A percentile compares a stretch with the other conserved stretches of the same genome.
Evolutionary conservation across 108 stramenopile genomes (phyloP).

Genomic region (Discostella pseudostelligera): DNA sequence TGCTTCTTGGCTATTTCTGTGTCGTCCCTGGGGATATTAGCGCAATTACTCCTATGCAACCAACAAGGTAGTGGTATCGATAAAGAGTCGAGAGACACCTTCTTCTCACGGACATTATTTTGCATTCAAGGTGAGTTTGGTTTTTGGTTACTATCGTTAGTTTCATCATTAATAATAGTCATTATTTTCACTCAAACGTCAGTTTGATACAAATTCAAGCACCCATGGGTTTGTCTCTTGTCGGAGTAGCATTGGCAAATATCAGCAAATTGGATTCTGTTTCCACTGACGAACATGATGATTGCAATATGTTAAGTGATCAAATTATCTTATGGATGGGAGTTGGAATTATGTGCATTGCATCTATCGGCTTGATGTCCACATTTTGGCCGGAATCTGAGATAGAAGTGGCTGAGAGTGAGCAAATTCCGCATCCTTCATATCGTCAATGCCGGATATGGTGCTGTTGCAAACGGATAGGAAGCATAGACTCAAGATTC

Average conservation of each 20-base stretch:
- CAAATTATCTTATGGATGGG: slow-evolving; percentile 54
- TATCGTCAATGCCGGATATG: not conserved
- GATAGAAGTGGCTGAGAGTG: not conserved
- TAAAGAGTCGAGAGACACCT: slow-evolving; percentile 16
- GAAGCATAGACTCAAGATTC: slow-evolving; percentile 1
- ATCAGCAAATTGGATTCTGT: slow-evolving; percentile 23
- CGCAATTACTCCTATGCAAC: slow-evolving; percentile 32
- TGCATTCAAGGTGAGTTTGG: slow-evolving; percentile 30
- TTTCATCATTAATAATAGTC: not conserved
- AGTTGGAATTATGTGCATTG: slow-evolving; percentile 40
- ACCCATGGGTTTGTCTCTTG: slow-evolving; percentile 34
- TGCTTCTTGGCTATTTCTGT: slow-evolving; percentile 39
- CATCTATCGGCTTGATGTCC: slow-evolving; percentile 58
- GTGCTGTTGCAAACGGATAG: slow-evolving; percentile 14
- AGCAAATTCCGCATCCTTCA: not conserved
- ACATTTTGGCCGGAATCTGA: slow-evolving; percentile 55
- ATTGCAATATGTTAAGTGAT: slow-evolving; percentile 39
- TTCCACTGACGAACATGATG: slow-evolving; percentile 13
- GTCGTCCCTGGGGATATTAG: slow-evolving; percentile 30
- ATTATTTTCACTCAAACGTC: not conserved
- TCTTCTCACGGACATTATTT: slow-evolving; percentile 29
- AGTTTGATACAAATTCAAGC: slow-evolving; percentile 7
- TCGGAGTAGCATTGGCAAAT: slow-evolving; percentile 36
- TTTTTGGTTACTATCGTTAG: not conserved
- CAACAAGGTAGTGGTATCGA: slow-evolving; percentile 3